Evolutionary conservation across 306 rosid species (phyloP), one percentile per base, ranked within the genome.

Genomic region (Trifolium subterraneum): DNA sequence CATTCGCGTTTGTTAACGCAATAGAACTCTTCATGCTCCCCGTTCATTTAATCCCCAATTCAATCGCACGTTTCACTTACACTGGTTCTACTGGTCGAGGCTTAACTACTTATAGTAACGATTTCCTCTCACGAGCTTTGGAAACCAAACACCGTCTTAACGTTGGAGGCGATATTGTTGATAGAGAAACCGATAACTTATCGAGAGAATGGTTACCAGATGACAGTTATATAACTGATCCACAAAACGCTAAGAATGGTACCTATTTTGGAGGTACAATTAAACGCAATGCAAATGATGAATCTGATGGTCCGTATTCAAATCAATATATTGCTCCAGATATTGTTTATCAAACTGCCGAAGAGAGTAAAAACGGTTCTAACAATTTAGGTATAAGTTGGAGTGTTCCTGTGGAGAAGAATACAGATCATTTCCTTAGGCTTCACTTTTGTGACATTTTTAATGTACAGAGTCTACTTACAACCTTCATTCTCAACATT

Each of bases 21-120:
- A 78, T 87, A 10, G 89, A 87, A 72, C 81, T 87, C 11, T 82
- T 85, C 55, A 18, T 44, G 2, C 58, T 82, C 0, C 91, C 89
- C 0, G 45, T 7, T 48, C 2, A 75, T 10, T 42, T 82, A 2
- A 64, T 64, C 67, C 0, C 6, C 0, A 22, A 50, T 33, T 0
- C 0, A 0, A 60, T 50, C 8, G 0, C 36, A 3, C 48, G 7
- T 63, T 80, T 76, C 74, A 81, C 22, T 39, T 56, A 42, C 16
- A 8, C 3, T 13, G 4, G 0, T 67, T 0, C 0, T 52, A 52
- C 7, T 8, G 14, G 10, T 4, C 4, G 0, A 54, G 0, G 0
- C 9, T 0, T 15, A n/a, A 0, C 23, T 7, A 0, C 3, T 16
- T 68, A 38, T 58, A 20, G 3, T 1, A 58, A 2, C 0, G 27